A percentile compares a stretch with the other conserved stretches of the same genome.
These are phyloP conservation scores for Raddia guianensis DNA, from an alignment of 176 grass and related monocot genomes.

Conservation along the genomic window DNA sequence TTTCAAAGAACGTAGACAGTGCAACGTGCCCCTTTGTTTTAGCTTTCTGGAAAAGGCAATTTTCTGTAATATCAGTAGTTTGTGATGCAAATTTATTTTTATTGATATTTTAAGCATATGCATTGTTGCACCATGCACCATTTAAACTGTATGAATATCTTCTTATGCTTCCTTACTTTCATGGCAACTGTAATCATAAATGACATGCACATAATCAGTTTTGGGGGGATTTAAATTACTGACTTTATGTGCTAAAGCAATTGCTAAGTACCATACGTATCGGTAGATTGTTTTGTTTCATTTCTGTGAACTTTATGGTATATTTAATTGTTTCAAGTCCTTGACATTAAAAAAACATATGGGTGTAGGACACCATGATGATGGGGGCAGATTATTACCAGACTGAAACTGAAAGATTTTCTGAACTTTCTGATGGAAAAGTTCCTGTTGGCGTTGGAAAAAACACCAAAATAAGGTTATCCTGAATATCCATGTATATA, in stretches of 20 bases:
- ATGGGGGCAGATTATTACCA: slow-evolving; percentile 88
- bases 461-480: slow-evolving; percentile 70
- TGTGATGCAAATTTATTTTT: neutral
- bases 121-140: neutral
- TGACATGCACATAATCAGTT: neutral
- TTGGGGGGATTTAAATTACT: neutral
- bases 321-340: slow-evolving; percentile 12
- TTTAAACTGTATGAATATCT: neutral
- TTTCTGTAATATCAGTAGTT: neutral
- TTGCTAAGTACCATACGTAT: neutral
- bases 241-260: neutral
- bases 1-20: neutral
- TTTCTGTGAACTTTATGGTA: neutral
- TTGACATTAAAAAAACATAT: slow-evolving; percentile 14
- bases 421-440: slow-evolving; percentile 56
- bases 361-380: slow-evolving; percentile 79
- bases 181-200: neutral
- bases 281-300: neutral
- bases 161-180: neutral
- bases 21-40: no score
- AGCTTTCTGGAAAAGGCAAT: neutral
- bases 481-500: slow-evolving; percentile 18
- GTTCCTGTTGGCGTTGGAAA: slow-evolving; percentile 78
- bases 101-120: neutral
- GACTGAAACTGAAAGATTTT: slow-evolving; percentile 69